Base-by-base conservation (phyloP, 1,284 basidiomycete genomes). In the Inonotus hispidus region DNA sequence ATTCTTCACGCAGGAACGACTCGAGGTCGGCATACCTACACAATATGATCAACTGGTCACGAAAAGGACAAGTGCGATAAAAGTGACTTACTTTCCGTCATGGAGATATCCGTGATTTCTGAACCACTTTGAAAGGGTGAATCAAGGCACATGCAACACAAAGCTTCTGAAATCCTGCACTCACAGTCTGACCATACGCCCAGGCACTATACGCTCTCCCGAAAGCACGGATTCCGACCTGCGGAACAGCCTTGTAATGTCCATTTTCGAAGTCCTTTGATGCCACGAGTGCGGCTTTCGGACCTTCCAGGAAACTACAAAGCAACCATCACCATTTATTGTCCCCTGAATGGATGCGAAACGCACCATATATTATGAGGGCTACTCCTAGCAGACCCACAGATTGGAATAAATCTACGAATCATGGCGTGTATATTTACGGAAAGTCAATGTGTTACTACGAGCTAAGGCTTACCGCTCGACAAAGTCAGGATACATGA, bases 331-430 rank as follows among this genome's bases (percentile, higher is more conserved):
- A 43, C 25, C 27, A 11, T 11, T 23, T 49, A 6, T 38, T 19
- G 6, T 63, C 5, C 13, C 53, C 11, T 11, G 38, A 19, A 6
- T 5, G 35, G 13, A 41, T n/a, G 21, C 23, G 11, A 25, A 39
- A 63, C 73, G n/a, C 59, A 82, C 83, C 81, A 82, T 72, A 78
- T 73, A 66, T 85, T 86, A 66, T 85, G 83, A 21, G 77, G 79
- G 66, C 82, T 84, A 2, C 83, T 85, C 55, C 81, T 77, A 6
- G 83, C 84, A 10, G 83, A 84, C 23, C 82, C 82, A 58, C 83
- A 84, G 38, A 85, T 74, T 27, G 70, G 67, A 52, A 84, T 71
- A 66, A 79, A 82, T 71, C 82, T 81, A 58, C 41, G n/a, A 7
- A 4, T 3, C 41, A 43, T 25, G n/a, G 49, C 41, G 13, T 70